Evolutionary conservation across 1,139 yeast genomes (phyloP).

Genomic region (Suhomyces guaymorum): DNA sequence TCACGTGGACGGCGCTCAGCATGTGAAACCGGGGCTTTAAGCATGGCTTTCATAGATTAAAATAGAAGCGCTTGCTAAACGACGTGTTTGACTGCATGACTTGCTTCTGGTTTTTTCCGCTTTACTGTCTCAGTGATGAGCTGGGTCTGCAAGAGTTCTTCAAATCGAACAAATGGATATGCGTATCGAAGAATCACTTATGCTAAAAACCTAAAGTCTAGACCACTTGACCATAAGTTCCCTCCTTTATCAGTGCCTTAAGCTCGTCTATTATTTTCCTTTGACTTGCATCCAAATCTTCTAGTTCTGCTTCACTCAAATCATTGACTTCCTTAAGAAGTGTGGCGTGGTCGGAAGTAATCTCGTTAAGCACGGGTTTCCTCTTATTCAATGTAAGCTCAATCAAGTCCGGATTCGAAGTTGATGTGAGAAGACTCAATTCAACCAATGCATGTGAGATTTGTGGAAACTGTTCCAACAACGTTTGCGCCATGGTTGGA

Average conservation of each 20-base stretch:
- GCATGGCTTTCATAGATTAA: no score
- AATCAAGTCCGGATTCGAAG: constrained; percentile 57
- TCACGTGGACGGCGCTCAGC: no score
- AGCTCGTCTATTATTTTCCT: constrained; percentile 37
- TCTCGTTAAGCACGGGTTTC: constrained; percentile 40
- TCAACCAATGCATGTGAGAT: constrained; percentile 82
- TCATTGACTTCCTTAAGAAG: constrained; percentile 57
- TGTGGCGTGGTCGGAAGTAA: constrained; percentile 50
- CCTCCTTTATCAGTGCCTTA: constrained; percentile 43
- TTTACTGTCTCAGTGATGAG: no score
- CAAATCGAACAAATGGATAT: no score
- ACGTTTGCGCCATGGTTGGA: constrained; percentile 61
- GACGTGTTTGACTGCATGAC: no score
- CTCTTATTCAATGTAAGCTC: constrained; percentile 41
- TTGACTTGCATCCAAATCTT: constrained; percentile 61
- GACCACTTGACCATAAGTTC: constrained; percentile 43
- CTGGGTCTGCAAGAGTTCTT: no score
- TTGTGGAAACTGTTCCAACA: constrained; percentile 75
- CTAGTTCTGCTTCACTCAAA: constrained; percentile 65
- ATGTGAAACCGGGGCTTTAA: no score
- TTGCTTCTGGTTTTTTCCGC: no score
- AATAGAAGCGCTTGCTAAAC: no score
- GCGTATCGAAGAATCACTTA: no score
- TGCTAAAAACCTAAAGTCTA: neutral
- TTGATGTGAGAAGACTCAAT: constrained; percentile 60